These are phyloP conservation scores for Penicillium dipodomyicola DNA, from an alignment of 495 filamentous ascomycete species.

Conservation along the genomic window DNA sequence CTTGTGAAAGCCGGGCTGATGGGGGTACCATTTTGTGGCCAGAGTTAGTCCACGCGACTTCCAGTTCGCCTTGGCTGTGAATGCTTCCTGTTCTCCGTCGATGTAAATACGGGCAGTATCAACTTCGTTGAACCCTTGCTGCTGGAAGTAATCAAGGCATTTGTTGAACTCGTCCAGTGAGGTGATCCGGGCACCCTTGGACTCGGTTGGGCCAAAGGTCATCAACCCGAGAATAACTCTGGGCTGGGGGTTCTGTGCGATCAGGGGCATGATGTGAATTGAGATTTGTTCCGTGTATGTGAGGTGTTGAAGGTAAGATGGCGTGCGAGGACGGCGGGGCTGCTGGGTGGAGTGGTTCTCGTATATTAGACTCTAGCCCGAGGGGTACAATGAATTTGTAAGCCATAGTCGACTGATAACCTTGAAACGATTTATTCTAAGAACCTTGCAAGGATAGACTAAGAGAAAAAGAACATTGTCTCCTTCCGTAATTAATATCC, in stretches of 20 bases:
- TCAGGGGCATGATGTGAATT: slow-evolving; percentile 50
- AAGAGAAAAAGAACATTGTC: neutral
- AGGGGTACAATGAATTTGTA: neutral
- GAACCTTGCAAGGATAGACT: neutral
- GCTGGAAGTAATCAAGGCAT: slow-evolving; percentile 66
- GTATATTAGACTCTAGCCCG: neutral
- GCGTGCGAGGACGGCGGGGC: slow-evolving; percentile 10
- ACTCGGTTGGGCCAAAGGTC: slow-evolving; percentile 55
- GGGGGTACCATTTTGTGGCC: slow-evolving; percentile 82
- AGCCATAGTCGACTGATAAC: neutral
- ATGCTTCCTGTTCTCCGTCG: slow-evolving; percentile 74
- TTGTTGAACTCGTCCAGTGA: slow-evolving; percentile 61
- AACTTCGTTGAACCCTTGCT: slow-evolving; percentile 72
- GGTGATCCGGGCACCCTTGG: slow-evolving; percentile 67
- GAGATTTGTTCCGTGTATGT: neutral
- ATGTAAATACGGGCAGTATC: slow-evolving; percentile 79
- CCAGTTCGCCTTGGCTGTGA: slow-evolving; percentile 73
- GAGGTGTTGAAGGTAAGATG: slow-evolving; percentile 9
- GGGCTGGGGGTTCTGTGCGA: slow-evolving; percentile 49
- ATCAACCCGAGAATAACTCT: slow-evolving; percentile 60
- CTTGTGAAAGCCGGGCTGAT: slow-evolving; percentile 55
- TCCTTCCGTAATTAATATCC: neutral
- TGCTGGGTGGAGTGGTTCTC: slow-evolving; percentile 15
- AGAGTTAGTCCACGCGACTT: slow-evolving; percentile 77
- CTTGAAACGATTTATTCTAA: neutral